Base-by-base conservation (phyloP, 352 stramenopile species). In the Phytopythium cucurbitacearum region DNA sequence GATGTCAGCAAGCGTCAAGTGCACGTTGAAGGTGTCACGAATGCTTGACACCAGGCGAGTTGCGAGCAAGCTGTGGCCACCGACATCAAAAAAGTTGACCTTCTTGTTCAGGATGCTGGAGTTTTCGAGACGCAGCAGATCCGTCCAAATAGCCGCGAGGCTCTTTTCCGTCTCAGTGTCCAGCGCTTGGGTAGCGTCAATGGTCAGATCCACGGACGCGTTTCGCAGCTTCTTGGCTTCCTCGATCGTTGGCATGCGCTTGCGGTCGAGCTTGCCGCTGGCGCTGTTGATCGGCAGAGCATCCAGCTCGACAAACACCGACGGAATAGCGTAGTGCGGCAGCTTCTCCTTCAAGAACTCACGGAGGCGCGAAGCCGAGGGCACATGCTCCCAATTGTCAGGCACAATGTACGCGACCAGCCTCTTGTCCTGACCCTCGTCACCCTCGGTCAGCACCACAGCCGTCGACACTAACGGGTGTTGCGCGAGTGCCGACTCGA, bases 351-450 rank as follows among this genome's bases (percentile, higher is more conserved):
- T 86, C 35, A 95, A 50, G 45, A 87, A 87, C 46, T 75, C 62
- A 16, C 79, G 78, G 41, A 93, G 67, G 47, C 71, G 85, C 39
- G 69, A 75, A 15, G 76, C 75, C 38, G 71, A 87, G 36, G 80
- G 80, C 45, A 86, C 64, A 16, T 74, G 74, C 45, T 87, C 71
- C 76, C 73, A 89, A 39, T 80, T 74, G 48, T 89, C 80, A 7
- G 83, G 80, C 7, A 94, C 81, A 54, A 97, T 88, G 64, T 98
- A 98, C 0, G 89, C 91, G 32, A 98, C 89, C 5, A 98, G 73
- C 10, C 91, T 83, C 64, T 97, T 97, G 57, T 96, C 87, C 33
- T 93, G 65, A 4, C 80, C 80, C 36, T 91, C 80, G 13, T 80
- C 73, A 28, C 80, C 89, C 61, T 97, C 86, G 0, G 88, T 95